Evolutionary conservation across 148 eudicot species (phyloP), one percentile per base, ranked within the genome.

Genomic region (Fagopyrum tataricum): DNA sequence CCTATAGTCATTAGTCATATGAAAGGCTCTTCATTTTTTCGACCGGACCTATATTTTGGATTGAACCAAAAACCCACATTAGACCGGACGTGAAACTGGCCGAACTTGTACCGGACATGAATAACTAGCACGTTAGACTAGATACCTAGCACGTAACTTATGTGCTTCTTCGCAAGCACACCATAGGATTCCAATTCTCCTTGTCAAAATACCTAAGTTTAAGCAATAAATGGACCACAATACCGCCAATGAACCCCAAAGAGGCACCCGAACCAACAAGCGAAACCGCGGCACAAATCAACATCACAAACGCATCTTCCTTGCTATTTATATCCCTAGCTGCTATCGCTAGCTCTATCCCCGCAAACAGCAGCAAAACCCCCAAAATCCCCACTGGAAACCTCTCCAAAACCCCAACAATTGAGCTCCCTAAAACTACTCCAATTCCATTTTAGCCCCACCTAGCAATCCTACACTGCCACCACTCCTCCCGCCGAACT

Each of bases 401-500:
- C 46, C 78, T 87, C 72, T 80, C 82, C 82, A 93, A 82, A 14
- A 91, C 68, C 82, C 73, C 84, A 9, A 93, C 81, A 55, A 91
- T 75, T 0, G 98, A 93, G 56, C 87, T 80, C 55, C 98, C 98
- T 37, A 93, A 59, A 1, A 87, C 81, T 49, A 93, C 64, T 2
- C 98, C 98, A 40, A 93, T 23, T 0, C 78, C 76, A 93, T 74
- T 79, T 93, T 93, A 10, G 86, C 83, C 15, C 62, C 58, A 13
- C 98, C 98, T 10, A 91, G 74, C 37, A 93, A 67, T 24, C 95
- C 97, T 72, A 93, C 98, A 67, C 95, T 89, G 8, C 80, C 91
- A 6, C 98, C 98, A 72, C 92, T 89, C 76, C 98, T 82, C 15
- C 95, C 97, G 4, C 98, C 98, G 70, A 93, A 93, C 78, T 89